phyloP scores from a whole-genome alignment of 2,329 filamentous ascomycete species.

The Coleophoma cylindrospora region DNA sequence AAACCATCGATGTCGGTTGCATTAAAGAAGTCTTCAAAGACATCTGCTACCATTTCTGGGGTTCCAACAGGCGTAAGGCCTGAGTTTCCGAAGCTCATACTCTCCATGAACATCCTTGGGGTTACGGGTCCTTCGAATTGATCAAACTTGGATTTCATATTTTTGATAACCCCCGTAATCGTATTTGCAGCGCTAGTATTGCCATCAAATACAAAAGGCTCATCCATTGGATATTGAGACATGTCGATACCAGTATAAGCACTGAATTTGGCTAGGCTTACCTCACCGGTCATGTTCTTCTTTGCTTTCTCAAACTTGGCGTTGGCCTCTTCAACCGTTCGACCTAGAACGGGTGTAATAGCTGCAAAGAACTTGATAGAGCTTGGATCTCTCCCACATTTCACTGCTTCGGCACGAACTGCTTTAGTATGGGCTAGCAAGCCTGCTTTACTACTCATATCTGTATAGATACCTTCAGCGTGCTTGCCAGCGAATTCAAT shows the following conservation, averaged over 20 bases:
- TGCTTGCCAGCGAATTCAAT: conserved; percentile 61
- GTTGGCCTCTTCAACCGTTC: conserved; percentile 60
- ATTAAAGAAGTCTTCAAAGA: background rate
- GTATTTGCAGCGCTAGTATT: background rate
- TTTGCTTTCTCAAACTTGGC: conserved; percentile 44
- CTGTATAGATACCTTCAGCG: conserved; percentile 56
- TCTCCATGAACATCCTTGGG: background rate
- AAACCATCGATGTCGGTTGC: background rate
- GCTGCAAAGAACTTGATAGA: conserved; percentile 63
- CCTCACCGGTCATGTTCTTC: too few relatives aligned
- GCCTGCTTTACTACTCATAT: conserved; percentile 26
- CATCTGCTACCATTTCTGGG: background rate
- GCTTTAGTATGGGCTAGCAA: conserved; percentile 54
- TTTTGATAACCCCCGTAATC: background rate
- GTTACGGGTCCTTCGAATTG: background rate
- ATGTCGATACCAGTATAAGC: too few relatives aligned
- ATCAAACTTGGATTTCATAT: background rate
- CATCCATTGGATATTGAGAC: too few relatives aligned
- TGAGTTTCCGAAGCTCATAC: background rate
- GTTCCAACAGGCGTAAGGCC: background rate
- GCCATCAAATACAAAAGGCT: background rate
- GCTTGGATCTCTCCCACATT: conserved; percentile 48
- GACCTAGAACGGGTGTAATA: conserved; percentile 59
- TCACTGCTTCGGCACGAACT: conserved; percentile 51
- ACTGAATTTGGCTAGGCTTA: too few relatives aligned